Evolutionary conservation across 1,139 yeast genomes (phyloP).

Genomic region (Blastobotrys persicus): DNA sequence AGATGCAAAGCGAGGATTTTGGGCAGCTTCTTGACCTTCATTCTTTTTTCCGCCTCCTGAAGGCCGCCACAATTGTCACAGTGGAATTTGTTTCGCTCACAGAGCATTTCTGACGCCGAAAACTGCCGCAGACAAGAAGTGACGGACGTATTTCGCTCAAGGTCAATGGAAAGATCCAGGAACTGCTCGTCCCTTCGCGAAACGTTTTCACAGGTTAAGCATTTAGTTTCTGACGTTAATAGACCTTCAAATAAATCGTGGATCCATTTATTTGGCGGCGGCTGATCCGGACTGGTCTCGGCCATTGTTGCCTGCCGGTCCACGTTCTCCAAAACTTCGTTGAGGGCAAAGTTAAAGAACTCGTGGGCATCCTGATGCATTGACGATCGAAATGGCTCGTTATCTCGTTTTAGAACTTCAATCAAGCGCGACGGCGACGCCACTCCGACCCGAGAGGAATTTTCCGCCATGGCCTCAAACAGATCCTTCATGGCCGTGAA

Average conservation of each 20-base stretch:
- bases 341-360: conserved; percentile 80
- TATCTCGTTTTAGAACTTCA: conserved; percentile 72
- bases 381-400: conserved; percentile 78
- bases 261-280: conserved; percentile 49
- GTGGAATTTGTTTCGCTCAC: conserved; percentile 85
- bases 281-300: conserved; percentile 26
- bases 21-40: conserved; percentile 76
- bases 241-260: conserved; percentile 80
- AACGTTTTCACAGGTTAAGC: conserved; percentile 85
- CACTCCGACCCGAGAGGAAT: conserved; percentile 68
- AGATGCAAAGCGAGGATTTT: conserved; percentile 77
- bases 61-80: conserved; percentile 88
- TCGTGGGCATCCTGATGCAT: conserved; percentile 99
- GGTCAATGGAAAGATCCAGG: conserved; percentile 80
- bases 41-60: conserved; percentile 94
- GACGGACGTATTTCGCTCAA: conserved; percentile 72
- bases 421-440: conserved; percentile 78
- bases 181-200: conserved; percentile 84
- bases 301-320: conserved; percentile 33
- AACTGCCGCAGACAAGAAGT: conserved; percentile 76
- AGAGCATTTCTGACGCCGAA: conserved; percentile 79
- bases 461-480: conserved; percentile 79
- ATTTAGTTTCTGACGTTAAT: conserved; percentile 82
- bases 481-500: conserved; percentile 78
- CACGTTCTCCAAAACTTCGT: conserved; percentile 73